Base-by-base conservation (phyloP, 306 rosid genomes). In the Pachyrhizus erosus region DNA sequence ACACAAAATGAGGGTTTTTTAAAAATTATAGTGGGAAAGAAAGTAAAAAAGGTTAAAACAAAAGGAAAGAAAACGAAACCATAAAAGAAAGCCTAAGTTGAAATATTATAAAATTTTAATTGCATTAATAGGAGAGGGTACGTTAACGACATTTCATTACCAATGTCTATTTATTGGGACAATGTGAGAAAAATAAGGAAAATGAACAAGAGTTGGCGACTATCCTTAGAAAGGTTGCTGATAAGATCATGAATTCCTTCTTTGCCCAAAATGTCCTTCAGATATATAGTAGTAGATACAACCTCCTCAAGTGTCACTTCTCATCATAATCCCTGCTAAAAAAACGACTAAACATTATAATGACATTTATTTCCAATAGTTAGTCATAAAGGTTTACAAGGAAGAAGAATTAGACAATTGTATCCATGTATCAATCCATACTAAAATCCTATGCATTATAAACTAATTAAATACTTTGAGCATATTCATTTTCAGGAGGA, bases 291-390 rank as follows among this genome's bases (percentile, higher is more conserved):
- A 60, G 98, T 97, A 60, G 90, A 85, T 15, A 88, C 92, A 76
- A 93, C 98, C 89, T 93, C 98, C 87, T 91, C 97, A 10, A 97
- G 92, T 70, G 94, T 87, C 49, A 93, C 98, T 87, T 93, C 54
- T 97, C 98, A 75, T 91, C 98, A 80, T 85, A 88, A 91, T 93
- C 97, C 86, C 97, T 93, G 90, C 88, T 54, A 61, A 33, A 81
- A 81, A 74, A 54, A 88, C 54, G 67, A 23, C 24, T 24, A 49
- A 70, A 51, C 79, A 75, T 69, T 68, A 80, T 2, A 55, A 42
- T 73, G 34, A 23, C 49, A 73, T 57, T 45, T 55, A n/a, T 64
- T 78, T 79, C 51, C 24, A 60, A 23, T 51, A 78, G 29, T 49
- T 48, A 37, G 70, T n/a, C 33, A 43, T 40, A 14, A 67, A 66